Evolutionary conservation across 2,329 filamentous ascomycete species (phyloP), one percentile per base, ranked within the genome.

Genomic region (Phyllosticta citrichinensis): DNA sequence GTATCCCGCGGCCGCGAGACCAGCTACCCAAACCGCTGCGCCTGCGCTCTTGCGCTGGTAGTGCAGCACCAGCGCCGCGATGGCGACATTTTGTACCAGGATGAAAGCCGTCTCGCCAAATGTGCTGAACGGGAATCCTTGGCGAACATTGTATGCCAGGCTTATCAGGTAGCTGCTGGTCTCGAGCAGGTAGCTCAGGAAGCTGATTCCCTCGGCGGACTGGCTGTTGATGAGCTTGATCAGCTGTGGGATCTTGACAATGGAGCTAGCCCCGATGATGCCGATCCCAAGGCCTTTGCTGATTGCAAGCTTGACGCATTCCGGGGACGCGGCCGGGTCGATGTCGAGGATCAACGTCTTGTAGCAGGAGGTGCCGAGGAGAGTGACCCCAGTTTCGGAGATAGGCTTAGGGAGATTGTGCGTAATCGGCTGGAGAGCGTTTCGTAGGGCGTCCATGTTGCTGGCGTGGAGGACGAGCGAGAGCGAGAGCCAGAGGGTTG

Each of bases 161-260:
- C 87, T 88, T 75, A 97, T 95, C 68, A 97, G 81, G 77, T 95
- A 93, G 62, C 87, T 85, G 61, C 84, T 81, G 9, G 91, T 97
- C 79, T 99, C 94, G 72, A 99, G 89, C 35, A 94, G 81, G 79
- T 97, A 97, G 33, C 89, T 88, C 53, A 96, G 82, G 77, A 97
- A 96, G 56, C 86, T 91, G 64, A 99, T 83, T 67, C 94, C 94
- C 53, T 85, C 83, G 27, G 91, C 86, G 56, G 91, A 96, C 69
- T 86, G 83, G 55, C 90, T 91, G 70, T 81, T 81, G 69, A 94
- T 76, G 57, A 99, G 86, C 80, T 99, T 99, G 74, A 97, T 75
- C 72, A 99, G 93, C 80, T 99, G 94, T 0, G 94, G 94, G 25
- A 99, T 86, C 79, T 99, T 99, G 79, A 99, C 92, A 68, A 97